Percentiles rank a stretch among this genome's conserved stretches.
Conservation (phyloP, 768 basidiomycete species). For the Pluteus cervinus region DNA sequence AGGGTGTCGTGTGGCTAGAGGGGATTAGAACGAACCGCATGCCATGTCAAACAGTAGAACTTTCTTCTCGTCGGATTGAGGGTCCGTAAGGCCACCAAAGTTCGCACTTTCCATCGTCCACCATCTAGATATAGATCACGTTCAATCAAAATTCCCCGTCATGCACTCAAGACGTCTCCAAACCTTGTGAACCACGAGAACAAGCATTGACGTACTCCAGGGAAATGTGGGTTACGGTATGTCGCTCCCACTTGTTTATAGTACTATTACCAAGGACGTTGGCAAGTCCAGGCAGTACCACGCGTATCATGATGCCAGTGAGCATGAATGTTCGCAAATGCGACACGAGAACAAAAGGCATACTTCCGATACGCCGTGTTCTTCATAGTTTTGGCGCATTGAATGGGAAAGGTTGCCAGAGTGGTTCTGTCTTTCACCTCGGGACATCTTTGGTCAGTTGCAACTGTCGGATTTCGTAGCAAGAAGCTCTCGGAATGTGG, state of each 20-base stretch:
- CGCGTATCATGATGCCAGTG: neutral
- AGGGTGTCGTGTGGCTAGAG: slow-evolving; percentile 1
- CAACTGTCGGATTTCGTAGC: too few relatives aligned
- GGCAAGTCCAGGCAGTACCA: too few relatives aligned
- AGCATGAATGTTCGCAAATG: too few relatives aligned
- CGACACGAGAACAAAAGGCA: slow-evolving; percentile 8
- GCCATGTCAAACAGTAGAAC: slow-evolving; percentile 56
- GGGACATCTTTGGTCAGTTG: too few relatives aligned
- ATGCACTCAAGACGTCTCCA: slow-evolving; percentile 5
- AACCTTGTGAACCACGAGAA: slow-evolving; percentile 49
- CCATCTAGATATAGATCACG: slow-evolving; percentile 21
- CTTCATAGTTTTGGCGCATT: slow-evolving; percentile 33
- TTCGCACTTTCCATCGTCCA: slow-evolving; percentile 28
- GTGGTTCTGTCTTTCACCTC: slow-evolving; percentile 26
- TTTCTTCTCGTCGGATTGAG: slow-evolving; percentile 9
- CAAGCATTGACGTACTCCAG: slow-evolving; percentile 52
- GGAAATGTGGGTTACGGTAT: slow-evolving; percentile 72
- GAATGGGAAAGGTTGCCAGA: slow-evolving; percentile 28
- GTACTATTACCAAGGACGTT: slow-evolving; percentile 42
- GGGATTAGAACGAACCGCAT: slow-evolving; percentile 33
- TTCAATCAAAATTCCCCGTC: neutral
- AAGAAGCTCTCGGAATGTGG: too few relatives aligned
- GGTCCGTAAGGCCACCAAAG: slow-evolving; percentile 6
- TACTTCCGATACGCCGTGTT: slow-evolving; percentile 54
- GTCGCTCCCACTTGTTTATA: slow-evolving; percentile 59